Conservation (phyloP, 345 rosid genomes). For the Aegle marmelos region DNA sequence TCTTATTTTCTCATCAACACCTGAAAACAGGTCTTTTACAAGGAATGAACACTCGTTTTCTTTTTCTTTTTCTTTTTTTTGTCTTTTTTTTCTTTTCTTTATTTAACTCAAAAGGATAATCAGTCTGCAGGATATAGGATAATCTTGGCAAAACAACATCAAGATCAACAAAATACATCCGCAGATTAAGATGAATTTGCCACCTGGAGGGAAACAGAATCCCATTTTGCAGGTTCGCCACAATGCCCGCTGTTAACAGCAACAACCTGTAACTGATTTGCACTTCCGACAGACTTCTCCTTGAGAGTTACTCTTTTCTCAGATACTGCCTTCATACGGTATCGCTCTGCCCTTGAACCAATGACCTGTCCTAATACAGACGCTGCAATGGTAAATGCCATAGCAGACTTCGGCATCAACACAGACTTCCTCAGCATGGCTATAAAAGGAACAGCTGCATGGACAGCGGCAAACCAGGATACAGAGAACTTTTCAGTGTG, state of each 20-base stretch:
- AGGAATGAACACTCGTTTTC: background rate
- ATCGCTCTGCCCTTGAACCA: slow-evolving; percentile 97
- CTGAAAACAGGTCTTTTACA: slow-evolving; percentile 1
- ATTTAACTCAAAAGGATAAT: background rate
- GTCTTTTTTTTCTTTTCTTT: no score
- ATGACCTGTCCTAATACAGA: slow-evolving; percentile 84
- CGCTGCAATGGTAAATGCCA: slow-evolving; percentile 92
- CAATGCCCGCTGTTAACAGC: slow-evolving; percentile 33
- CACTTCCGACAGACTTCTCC: slow-evolving; percentile 13
- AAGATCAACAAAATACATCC: slow-evolving; percentile 34
- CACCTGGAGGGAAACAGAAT: slow-evolving; percentile 34
- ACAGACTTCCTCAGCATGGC: slow-evolving; percentile 86
- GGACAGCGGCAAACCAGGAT: slow-evolving; percentile 90
- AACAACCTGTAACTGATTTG: slow-evolving; percentile 28
- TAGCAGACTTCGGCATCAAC: slow-evolving; percentile 91
- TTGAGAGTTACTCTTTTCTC: slow-evolving; percentile 32
- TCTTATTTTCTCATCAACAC: slow-evolving; percentile 4
- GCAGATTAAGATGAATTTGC: slow-evolving; percentile 36
- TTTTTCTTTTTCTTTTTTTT: no score
- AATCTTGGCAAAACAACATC: background rate
- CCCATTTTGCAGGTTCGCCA: slow-evolving; percentile 36
- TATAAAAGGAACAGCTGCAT: slow-evolving; percentile 95
- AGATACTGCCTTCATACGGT: slow-evolving; percentile 54
- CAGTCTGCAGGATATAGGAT: background rate
- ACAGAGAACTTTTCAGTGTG: slow-evolving; percentile 80